These are phyloP conservation scores for Backusella mclennaniae DNA, from an alignment of 192 early-diverging fungal species.

Conservation along the genomic window DNA sequence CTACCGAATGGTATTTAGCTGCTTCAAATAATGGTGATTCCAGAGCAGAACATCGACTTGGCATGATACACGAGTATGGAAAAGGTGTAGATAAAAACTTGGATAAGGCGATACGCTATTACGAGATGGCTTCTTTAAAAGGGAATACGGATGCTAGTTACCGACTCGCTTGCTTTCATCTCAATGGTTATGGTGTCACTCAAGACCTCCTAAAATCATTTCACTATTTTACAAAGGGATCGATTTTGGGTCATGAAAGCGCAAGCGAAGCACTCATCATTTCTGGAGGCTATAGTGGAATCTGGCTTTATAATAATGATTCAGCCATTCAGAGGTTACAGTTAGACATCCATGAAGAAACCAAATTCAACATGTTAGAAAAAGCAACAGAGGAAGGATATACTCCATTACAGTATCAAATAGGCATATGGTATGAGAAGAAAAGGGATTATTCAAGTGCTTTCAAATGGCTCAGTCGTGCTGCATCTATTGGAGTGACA, in stretches of 20 bases:
- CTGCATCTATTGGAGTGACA: too few relatives aligned
- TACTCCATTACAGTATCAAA: not conserved
- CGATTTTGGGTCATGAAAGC: not conserved
- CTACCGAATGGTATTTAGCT: too few relatives aligned
- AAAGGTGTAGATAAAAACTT: not conserved
- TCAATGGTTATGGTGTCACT: not conserved
- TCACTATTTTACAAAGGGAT: not conserved
- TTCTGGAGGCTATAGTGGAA: not conserved
- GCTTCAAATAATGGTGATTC: too few relatives aligned
- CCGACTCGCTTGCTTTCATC: not conserved
- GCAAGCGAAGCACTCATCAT: not conserved
- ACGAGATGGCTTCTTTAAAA: not conserved
- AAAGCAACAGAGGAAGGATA: not conserved
- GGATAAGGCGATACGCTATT: not conserved
- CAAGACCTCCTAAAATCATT: not conserved
- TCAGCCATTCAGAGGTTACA: too few relatives aligned
- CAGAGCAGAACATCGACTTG: too few relatives aligned
- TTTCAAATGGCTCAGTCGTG: too few relatives aligned
- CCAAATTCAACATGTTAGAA: too few relatives aligned
- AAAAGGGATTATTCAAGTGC: too few relatives aligned
- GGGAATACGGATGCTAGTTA: not conserved
- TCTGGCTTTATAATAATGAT: too few relatives aligned
- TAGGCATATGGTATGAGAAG: not conserved
- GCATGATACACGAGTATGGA: not conserved
- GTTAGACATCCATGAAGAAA: too few relatives aligned